A percentile compares a stretch with the other conserved stretches of the same genome.
Conservation (phyloP, 306 rosid genomes). For the Acacia confusa region DNA sequence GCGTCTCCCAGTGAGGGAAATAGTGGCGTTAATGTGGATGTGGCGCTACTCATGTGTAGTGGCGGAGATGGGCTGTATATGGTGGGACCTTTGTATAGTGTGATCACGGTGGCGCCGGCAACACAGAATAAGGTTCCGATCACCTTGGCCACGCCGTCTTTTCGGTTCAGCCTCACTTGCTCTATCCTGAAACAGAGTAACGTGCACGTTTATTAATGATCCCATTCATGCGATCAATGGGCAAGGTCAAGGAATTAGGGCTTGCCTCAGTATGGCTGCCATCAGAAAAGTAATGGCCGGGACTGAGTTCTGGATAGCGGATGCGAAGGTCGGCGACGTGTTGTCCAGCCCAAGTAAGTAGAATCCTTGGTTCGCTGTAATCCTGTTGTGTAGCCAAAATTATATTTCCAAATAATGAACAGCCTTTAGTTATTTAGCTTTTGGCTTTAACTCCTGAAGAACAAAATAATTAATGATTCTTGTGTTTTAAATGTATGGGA, state of each 20-base stretch:
- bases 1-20: conserved; percentile 67
- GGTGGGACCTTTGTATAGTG: conserved; percentile 89
- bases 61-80: conserved; percentile 75
- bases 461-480: background rate
- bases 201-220: background rate
- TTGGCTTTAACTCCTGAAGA: background rate
- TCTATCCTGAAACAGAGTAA: conserved; percentile 56
- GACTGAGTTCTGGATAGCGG: conserved; percentile 94
- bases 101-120: conserved; percentile 86
- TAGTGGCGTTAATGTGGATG: background rate
- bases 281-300: conserved; percentile 97
- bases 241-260: background rate
- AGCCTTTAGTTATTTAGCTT: background rate
- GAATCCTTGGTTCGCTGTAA: conserved; percentile 96
- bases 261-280: conserved; percentile 84
- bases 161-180: conserved; percentile 66
- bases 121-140: conserved; percentile 83
- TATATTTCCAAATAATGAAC: background rate
- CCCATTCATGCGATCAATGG: background rate
- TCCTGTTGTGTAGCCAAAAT: conserved; percentile 43
- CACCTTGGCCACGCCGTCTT: conserved; percentile 84
- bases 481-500: background rate
- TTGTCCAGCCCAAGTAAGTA: conserved; percentile 96
- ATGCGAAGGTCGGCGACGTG: conserved; percentile 96
- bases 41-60: conserved; percentile 24